Conservation (phyloP, 108 stramenopile genomes). For the Skeletonema grethae region DNA sequence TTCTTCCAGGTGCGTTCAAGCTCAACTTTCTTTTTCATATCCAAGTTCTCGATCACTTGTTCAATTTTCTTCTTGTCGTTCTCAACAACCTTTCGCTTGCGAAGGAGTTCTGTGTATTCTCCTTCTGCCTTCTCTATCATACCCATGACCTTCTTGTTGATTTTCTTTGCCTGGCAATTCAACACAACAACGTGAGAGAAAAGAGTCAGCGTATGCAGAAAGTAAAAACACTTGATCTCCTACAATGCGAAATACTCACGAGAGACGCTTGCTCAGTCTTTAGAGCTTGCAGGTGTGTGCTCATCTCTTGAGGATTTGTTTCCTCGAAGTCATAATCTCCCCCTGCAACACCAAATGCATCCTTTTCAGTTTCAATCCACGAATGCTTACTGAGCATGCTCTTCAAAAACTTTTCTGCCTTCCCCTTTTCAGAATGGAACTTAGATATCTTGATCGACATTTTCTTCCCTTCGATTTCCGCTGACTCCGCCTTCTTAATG, state of each 20-base stretch:
- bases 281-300: slow-evolving; percentile 65
- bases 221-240: neutral
- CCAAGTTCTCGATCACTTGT: slow-evolving; percentile 95
- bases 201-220: neutral
- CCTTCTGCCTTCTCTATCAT: slow-evolving; percentile 99
- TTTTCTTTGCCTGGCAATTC: slow-evolving; percentile 79
- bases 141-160: slow-evolving; percentile 99
- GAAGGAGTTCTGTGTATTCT: slow-evolving; percentile 95
- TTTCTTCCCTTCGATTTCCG: slow-evolving; percentile 90
- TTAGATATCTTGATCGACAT: slow-evolving; percentile 66
- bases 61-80: slow-evolving; percentile 98
- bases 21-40: slow-evolving; percentile 95
- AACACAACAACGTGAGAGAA: neutral
- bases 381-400: slow-evolving; percentile 78
- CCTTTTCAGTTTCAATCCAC: slow-evolving; percentile 95
- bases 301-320: slow-evolving; percentile 69
- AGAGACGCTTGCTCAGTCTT: slow-evolving; percentile 83
- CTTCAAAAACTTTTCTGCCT: slow-evolving; percentile 72
- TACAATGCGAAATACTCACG: slow-evolving; percentile 44
- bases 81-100: slow-evolving; percentile 96
- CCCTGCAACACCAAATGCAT: slow-evolving; percentile 91
- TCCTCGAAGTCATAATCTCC: slow-evolving; percentile 96
- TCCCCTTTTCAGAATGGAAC: slow-evolving; percentile 72
- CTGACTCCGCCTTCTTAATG: slow-evolving; percentile 69
- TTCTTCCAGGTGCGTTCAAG: slow-evolving; percentile 93